Base-by-base conservation (phyloP, 305 asterid genomes). In the Fraxinus ornus region DNA sequence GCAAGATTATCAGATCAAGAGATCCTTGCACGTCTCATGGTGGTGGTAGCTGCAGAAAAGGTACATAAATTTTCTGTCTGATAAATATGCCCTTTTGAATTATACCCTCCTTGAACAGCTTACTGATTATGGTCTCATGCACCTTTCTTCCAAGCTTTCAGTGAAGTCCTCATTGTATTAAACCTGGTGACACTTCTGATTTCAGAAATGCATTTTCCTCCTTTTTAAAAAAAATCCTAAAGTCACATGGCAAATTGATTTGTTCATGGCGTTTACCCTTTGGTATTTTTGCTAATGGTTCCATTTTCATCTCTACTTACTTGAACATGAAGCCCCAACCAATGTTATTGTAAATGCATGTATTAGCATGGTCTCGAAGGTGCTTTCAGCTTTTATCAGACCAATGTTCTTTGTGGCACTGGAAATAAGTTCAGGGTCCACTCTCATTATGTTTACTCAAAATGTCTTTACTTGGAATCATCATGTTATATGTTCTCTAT, bases 11-110 rank as follows among this genome's bases (percentile, higher is more conserved):
- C 98, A 76, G 99, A 96, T 82, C 94, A 92, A 88, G 99, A 94
- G 92, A 96, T 96, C 85, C 99, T 96, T 80, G 92, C 97, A 8
- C 98, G 99, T 82, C 98, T 96, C 76, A 88, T 94, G 98, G 90
- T 81, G 57, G 99, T 96, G 71, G 94, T 94, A 84, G 94, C 91
- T 36, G 97, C 98, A 21, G 99, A 96, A 88, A 92, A 94, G 91
- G 98, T 95, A 79, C 36, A 44, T n/a, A 22, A 41, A 7, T 2
- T 62, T 13, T 57, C 36, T n/a, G 52, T 39, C 19, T 78, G 77
- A 26, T 22, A 26, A 22, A 21, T 5, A 44, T 26, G 21, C 68
- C 49, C 19, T 78, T 13, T 47, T 19, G n/a, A 6, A 22, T 80
- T 24, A 7, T 39, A 13, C 36, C 82, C 66, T 80, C 32, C 52